Conservation (phyloP, 345 rosid species). For the Diplotaxis tenuifolia region DNA sequence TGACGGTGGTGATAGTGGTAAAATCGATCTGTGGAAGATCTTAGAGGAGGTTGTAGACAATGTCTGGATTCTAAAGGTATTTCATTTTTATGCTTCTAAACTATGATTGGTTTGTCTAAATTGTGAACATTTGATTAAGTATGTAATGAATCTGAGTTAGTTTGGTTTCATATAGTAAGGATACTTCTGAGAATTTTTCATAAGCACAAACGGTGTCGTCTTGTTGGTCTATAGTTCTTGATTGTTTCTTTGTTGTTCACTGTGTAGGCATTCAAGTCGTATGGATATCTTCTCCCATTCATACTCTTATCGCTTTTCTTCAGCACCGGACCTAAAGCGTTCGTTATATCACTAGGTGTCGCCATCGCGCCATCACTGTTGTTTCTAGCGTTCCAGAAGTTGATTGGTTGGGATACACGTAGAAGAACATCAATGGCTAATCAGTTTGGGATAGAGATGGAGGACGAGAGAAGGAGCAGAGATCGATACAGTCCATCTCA, state of each 20-base stretch:
- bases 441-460: conserved; percentile 13
- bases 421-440: conserved; percentile 15
- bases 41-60: conserved; percentile 33
- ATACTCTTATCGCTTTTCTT: conserved; percentile 34
- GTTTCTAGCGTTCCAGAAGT: conserved; percentile 33
- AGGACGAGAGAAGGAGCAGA: conserved; percentile 9
- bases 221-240: not conserved
- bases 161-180: not conserved
- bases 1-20: not conserved
- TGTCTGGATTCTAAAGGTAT: conserved; percentile 42
- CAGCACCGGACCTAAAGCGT: conserved; percentile 40
- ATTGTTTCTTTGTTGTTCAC: not conserved
- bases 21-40: conserved; percentile 30
- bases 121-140: not conserved
- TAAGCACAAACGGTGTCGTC: too few species aligned
- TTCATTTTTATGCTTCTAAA: not conserved
- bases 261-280: conserved; percentile 36
- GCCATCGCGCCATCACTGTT: conserved; percentile 32
- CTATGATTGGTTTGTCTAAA: not conserved
- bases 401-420: conserved; percentile 33
- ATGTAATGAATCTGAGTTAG: not conserved
- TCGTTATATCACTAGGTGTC: conserved; percentile 28
- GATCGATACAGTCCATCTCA: conserved; percentile 10
- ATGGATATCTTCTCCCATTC: conserved; percentile 39
- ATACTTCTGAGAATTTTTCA: too few species aligned